Conservation (phyloP, 805 yeast genomes). For the Candida silvicultrix region DNA sequence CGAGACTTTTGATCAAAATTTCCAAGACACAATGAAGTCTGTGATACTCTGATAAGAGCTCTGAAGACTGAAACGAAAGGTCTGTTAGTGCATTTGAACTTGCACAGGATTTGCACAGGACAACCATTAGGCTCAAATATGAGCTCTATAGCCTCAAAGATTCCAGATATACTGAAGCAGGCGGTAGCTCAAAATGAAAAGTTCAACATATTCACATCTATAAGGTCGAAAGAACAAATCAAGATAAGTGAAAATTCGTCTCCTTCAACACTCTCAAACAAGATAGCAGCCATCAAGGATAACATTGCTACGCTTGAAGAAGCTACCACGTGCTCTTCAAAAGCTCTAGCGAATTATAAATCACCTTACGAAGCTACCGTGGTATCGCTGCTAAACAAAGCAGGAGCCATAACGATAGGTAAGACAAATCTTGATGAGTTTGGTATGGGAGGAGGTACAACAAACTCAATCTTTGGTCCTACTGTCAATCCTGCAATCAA, state of each 20-base stretch:
- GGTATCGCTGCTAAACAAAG: conserved; percentile 40
- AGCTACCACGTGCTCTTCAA: conserved; percentile 78
- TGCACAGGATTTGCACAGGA: too few species aligned
- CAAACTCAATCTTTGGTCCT: conserved; percentile 50
- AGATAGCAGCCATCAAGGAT: conserved; percentile 61
- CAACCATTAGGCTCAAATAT: too few species aligned
- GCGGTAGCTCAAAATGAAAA: conserved; percentile 18
- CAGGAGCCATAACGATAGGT: conserved; percentile 57
- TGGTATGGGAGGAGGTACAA: conserved; percentile 87
- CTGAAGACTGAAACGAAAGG: too few species aligned
- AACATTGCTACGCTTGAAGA: conserved; percentile 62
- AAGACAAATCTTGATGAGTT: conserved; percentile 94
- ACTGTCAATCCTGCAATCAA: conserved; percentile 40
- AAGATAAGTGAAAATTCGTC: not conserved
- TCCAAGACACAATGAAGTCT: too few species aligned
- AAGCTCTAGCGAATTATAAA: conserved; percentile 46
- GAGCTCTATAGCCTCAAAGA: conserved; percentile 6
- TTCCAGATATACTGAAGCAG: conserved; percentile 4
- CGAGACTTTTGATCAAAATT: too few species aligned
- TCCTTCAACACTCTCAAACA: not conserved
- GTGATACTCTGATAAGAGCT: too few species aligned
- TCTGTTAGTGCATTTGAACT: too few species aligned
- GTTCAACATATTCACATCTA: conserved; percentile 37
- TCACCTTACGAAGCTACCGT: conserved; percentile 86
- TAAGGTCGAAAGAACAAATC: conserved; percentile 16